Evolutionary conservation across 2,329 filamentous ascomycete species (phyloP), one percentile per base, ranked within the genome.

Genomic region (Cylindrodendrum hubeiense): DNA sequence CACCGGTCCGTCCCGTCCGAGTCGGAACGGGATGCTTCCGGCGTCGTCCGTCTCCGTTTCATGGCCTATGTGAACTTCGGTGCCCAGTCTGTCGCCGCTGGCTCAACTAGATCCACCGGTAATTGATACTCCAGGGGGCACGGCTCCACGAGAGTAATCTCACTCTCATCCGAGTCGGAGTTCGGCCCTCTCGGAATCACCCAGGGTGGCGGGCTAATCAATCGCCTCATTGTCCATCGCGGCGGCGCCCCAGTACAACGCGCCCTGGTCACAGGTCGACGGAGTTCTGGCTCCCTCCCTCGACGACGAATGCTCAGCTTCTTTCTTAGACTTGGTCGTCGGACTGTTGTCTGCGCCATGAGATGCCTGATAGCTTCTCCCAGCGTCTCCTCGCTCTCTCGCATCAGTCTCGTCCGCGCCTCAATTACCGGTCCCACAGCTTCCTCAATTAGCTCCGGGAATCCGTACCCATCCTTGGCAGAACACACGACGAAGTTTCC

Each of bases 71-170:
- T 41, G 37, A 70, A 69, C 37, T 47, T 53, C 44, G 67, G 65
- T 22, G 58, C 61, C 65, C 65, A 69, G 24, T 59, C 59, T 24
- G 63, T 67, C 28, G 58, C 34, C 10, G 63, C 63, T 12, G 63
- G 66, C 28, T 66, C 65, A 10, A 69, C 49, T 17, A 69, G 17
- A 6, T 66, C 67, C 21, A 64, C 57, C 7, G 67, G 50, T 21
- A 69, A 37, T 39, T 68, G 67, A 26, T 55, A 68, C 62, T 69
- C 52, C 34, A 53, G 52, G 17, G 67, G 65, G 47, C 67, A 69
- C 46, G 62, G 56, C 10, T 60, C 55, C 24, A 66, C 19, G 19
- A 67, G 33, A 8, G 62, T 66, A 2, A 28, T 55, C 5, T 69
- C 59, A 43, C 59, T 69, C 33, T 52, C 54, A 10, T 52, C 53